Evolutionary conservation across 2,329 filamentous ascomycete genomes (phyloP), one percentile per base, ranked within the genome.

Genomic region (Ceratocystis colombiana): DNA sequence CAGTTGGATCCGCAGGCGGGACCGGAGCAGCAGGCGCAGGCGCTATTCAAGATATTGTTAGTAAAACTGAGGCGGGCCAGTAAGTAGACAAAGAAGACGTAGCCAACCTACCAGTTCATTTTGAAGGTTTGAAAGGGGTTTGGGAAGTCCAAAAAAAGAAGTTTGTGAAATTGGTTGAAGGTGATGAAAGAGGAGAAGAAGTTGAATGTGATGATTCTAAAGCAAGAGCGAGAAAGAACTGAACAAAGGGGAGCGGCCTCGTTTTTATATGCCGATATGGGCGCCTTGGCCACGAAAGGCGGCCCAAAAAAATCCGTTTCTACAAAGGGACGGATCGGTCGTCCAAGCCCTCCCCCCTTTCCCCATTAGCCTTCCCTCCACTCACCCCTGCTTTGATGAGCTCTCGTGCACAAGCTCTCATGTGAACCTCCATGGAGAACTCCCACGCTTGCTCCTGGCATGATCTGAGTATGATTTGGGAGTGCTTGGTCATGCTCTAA

Each of bases 51-150:
- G 17, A 41, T n/a, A 25, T 25, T 33, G 45, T 64, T 28, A 66
- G 45, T 25, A 59, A 59, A 25, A 59, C 55, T 5, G 17, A 33
- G 28, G 6, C 53, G 2, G 20, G 15, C 22, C 22, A 6, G 7
- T 6, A n/a, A 37, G 15, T 7, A 33, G 28, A 33, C 44, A 37
- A 20, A 22, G 46, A 67, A 12, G 22, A 53, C 20, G 28, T 3
- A 15, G 48, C 22, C 20, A 28, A 68, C 67, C 7, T 61, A 68
- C 67, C 67, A 68, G 63, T 64, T 41, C 67, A 68, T 68, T 68
- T 68, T 64, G 64, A 68, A 61, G n/a, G 53, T 64, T 66, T 44
- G 44, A 30, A 25, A 61, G 15, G 64, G 22, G 61, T 46, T 46
- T 41, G n/a, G 44, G 55, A 53, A 45, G 57, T 41, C 20, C 28